Percentiles rank a stretch among this genome's conserved stretches.
phyloP scores from a whole-genome alignment of 192 early-diverging fungal species.

The Umbelopsis isabellina region DNA sequence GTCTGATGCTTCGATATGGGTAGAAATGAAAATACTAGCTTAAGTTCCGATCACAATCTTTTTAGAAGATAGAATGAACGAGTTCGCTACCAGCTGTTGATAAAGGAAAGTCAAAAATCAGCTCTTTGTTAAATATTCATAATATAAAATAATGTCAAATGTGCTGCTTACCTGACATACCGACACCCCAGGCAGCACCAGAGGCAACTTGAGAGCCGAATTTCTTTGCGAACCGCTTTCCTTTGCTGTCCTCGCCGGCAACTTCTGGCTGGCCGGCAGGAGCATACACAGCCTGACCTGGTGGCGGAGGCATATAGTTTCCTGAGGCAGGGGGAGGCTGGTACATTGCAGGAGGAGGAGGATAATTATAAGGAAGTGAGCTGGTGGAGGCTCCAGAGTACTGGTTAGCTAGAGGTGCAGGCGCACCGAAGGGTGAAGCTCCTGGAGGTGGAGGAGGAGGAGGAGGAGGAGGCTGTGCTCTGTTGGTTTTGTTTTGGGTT shows the following conservation, averaged over 20 bases:
- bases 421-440: background rate
- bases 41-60: background rate
- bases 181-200: conserved; percentile 38
- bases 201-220: conserved; percentile 32
- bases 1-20: background rate
- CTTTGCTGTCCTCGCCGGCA: conserved; percentile 18
- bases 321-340: conserved; percentile 23
- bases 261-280: conserved; percentile 3
- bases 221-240: conserved; percentile 29
- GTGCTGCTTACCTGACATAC: conserved; percentile 37
- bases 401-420: background rate
- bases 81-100: conserved; percentile 17
- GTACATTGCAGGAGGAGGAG: conserved; percentile 28
- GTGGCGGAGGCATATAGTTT: conserved; percentile 16
- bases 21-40: background rate
- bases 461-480: background rate
- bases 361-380: conserved; percentile 27
- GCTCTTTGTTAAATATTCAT: background rate
- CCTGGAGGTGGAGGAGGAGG: conserved; percentile 23
- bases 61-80: conserved; percentile 16
- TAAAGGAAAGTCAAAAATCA: background rate
- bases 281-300: conserved; percentile 14
- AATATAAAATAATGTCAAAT: background rate
- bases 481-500: background rate
- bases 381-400: background rate